Conservation (phyloP, 2,329 filamentous ascomycete species). For the Davidsoniella virescens region DNA sequence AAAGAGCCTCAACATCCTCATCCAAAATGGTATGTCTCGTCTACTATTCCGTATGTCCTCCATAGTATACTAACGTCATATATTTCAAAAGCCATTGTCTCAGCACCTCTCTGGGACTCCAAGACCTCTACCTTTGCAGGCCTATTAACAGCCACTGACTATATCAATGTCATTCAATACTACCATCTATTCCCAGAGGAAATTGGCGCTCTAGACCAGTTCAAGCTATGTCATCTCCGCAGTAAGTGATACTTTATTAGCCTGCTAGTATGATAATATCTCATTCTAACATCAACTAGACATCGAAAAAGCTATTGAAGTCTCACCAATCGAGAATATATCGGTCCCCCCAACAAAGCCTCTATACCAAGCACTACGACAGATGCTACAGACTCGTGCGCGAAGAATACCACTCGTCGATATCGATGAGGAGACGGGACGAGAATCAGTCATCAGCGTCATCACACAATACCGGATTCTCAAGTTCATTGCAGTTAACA, state of each 20-base stretch:
- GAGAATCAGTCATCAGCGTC: constrained; percentile 87
- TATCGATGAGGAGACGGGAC: constrained; percentile 80
- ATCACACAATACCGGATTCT: constrained; percentile 97
- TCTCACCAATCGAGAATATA: constrained; percentile 79
- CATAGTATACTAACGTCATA: not conserved
- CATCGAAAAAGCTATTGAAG: constrained; percentile 86
- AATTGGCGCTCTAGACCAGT: constrained; percentile 79
- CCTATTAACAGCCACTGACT: constrained; percentile 87
- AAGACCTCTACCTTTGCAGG: constrained; percentile 85
- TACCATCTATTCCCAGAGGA: constrained; percentile 95
- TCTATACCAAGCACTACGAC: constrained; percentile 85
- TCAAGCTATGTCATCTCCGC: constrained; percentile 78
- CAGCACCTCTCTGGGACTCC: constrained; percentile 92
- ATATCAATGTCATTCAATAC: constrained; percentile 97
- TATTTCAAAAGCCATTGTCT: constrained; percentile 63
- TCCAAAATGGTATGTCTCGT: constrained; percentile 60
- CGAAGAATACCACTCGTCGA: constrained; percentile 89
- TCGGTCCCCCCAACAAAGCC: constrained; percentile 86
- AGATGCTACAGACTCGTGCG: constrained; percentile 86
- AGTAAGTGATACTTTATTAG: constrained; percentile 50
- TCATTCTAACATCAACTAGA: constrained; percentile 36
- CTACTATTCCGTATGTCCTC: not conserved
- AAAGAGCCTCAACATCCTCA: constrained; percentile 89
- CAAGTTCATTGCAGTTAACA: constrained; percentile 96
- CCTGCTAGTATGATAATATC: not conserved